Evolutionary conservation across 1,284 basidiomycete genomes (phyloP).

Genomic region (Malassezia nana): DNA sequence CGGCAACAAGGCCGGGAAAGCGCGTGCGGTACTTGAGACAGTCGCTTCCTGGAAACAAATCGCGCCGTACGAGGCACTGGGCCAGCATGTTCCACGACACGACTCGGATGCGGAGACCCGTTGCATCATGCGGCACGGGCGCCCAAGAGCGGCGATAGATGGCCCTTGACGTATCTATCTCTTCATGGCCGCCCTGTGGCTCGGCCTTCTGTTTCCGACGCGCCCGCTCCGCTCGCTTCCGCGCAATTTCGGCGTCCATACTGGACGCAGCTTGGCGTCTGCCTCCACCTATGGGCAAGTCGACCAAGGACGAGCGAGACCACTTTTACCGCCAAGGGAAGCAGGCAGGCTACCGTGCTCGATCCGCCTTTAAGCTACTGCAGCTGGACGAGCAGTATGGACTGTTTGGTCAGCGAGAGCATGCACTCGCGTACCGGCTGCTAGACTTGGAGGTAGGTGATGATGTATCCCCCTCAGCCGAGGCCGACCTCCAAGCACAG

Average conservation of each 20-base stretch:
- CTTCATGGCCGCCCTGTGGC: not conserved
- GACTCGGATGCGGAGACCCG: constrained; percentile 10
- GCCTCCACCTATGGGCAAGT: constrained; percentile 35
- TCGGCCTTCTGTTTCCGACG: not conserved
- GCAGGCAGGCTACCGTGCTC: constrained; percentile 52
- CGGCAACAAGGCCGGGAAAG: constrained; percentile 28
- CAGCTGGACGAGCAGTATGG: constrained; percentile 54
- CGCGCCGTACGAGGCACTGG: constrained; percentile 49
- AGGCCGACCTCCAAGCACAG: not conserved
- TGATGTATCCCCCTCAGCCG: not conserved
- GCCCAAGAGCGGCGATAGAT: constrained; percentile 6
- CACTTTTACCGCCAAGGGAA: constrained; percentile 53
- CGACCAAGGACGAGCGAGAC: constrained; percentile 52
- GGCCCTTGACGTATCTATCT: not conserved
- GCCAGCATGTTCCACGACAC: constrained; percentile 48
- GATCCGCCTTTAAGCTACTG: constrained; percentile 55
- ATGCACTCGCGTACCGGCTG: not conserved
- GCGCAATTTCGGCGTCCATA: constrained; percentile 11
- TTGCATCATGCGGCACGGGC: not conserved
- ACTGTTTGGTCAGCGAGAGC: constrained; percentile 48
- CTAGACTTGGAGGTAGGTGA: not conserved
- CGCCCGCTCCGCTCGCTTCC: constrained; percentile 11
- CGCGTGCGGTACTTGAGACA: constrained; percentile 48
- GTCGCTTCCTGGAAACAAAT: constrained; percentile 50
- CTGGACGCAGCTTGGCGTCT: not conserved